Evolutionary conservation across 2,329 filamentous ascomycete species (phyloP), one percentile per base, ranked within the genome.

Genomic region (Hymenoscyphus albidus): DNA sequence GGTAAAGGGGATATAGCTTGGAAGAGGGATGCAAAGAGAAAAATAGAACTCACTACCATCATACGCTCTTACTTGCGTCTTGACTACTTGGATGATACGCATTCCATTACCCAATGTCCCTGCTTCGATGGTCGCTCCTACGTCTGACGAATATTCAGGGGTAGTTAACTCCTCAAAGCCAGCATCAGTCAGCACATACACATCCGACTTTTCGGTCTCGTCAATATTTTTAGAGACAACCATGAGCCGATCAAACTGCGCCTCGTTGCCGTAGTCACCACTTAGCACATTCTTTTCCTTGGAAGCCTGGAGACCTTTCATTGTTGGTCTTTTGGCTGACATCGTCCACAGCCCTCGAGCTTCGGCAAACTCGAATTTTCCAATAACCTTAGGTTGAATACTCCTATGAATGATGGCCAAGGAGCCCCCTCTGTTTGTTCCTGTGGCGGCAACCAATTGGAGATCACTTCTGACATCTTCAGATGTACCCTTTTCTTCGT

Each of bases 71-170:
- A 98, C 87, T 73, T 98, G 94, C 1, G 88, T 92, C 69, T 89
- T 90, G 62, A 97, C 82, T 1, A 97, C 89, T 74, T 98, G 95
- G 16, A 98, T 88, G 40, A 98, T 88, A 65, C 92, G 87, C 74
- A 85, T 91, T 66, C 91, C 87, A 61, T 86, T 85, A n/a, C 90
- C 90, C 76, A 99, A 86, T 0, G 89, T 90, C 16, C 91, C 92
- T 18, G 95, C 90, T 70, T 96, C 90, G 58, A 98, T 83, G 0
- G 95, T 97, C 39, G 89, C 86, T 32, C 93, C 95, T 7, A 51
- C 44, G 67, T 93, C 92, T 57, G 92, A 91, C 67, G 99, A 96
- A 74, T 98, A 97, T 73, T 99, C 95, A 0, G 93, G 92, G 48
- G 89, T 92, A 42, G 86, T 86, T 7, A 94, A 82, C 48, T 90